Evolutionary conservation across 192 early-diverging fungal genomes (phyloP), one percentile per base, ranked within the genome.

Genomic region (Coemansia sp.): DNA sequence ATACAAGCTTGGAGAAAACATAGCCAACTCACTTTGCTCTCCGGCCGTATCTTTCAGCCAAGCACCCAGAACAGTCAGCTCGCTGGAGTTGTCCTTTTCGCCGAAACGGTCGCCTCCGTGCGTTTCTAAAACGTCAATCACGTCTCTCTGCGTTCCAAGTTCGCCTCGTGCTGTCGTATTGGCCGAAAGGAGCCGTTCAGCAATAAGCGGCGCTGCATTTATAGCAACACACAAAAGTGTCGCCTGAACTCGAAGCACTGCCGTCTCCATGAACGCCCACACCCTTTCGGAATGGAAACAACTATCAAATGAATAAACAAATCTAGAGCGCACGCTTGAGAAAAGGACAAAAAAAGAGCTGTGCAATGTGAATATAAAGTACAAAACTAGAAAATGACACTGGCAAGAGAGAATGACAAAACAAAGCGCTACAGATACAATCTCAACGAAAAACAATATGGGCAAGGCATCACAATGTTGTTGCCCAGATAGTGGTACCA

Each of bases 31-130:
- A 23, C 34, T 31, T 7, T 15, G 29, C 28, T 12, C 48, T 37
- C 34, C 25, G 20, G n/a, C 3, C 3, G n/a, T 20, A 4, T 49
- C 40, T 3, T 51, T 6, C 25, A 70, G 53, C 77, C 77, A 79
- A 23, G 39, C 12, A 1, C 59, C 57, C 15, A 79, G 51, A 7
- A 67, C 35, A 1, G 28, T 20, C 0, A 79, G 65, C 25, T 80
- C 77, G 12, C 43, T 31, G 5, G 53, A 58, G 61, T 71, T 74
- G 72, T 80, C 77, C 53, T 56, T 70, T 30, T 80, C 77, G 59
- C 77, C 77, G 62, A 80, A 80, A 60, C 68, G 37, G n/a, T 74
- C 72, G 58, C 77, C 72, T 0, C 72, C 68, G 20, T 74, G 77
- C 18, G 12, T n/a, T 25, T 39, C 53, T 2, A 80, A 48, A 20